phyloP scores from a whole-genome alignment of 2,329 filamentous ascomycete genomes.

The Biscogniauxia sp. region DNA sequence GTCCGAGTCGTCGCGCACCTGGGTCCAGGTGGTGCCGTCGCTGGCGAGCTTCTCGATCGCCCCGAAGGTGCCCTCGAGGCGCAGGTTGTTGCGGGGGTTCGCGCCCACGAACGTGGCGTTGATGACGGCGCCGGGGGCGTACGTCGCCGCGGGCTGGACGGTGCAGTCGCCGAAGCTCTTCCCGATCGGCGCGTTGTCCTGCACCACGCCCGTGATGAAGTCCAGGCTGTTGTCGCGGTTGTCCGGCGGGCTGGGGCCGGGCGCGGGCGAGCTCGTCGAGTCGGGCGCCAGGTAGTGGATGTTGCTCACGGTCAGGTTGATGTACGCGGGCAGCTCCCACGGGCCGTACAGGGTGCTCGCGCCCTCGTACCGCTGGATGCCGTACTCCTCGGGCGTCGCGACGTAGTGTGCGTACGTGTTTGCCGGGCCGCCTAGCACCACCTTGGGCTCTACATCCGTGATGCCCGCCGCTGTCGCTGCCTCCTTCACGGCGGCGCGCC shows the following conservation, averaged over 20 bases:
- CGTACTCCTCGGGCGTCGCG: conserved; percentile 75
- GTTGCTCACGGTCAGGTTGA: conserved; percentile 76
- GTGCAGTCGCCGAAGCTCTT: conserved; percentile 69
- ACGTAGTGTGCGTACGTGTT: conserved; percentile 89
- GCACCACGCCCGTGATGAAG: conserved; percentile 78
- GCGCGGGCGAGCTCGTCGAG: conserved; percentile 40
- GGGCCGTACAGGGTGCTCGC: conserved; percentile 86
- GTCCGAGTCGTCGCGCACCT: conserved; percentile 70
- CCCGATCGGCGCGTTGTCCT: conserved; percentile 65
- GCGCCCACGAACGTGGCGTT: conserved; percentile 75
- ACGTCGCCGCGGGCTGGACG: conserved; percentile 51
- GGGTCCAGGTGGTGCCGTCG: conserved; percentile 54
- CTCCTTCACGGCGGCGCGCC: conserved; percentile 68
- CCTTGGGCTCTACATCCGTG: conserved; percentile 54
- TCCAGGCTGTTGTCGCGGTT: conserved; percentile 72
- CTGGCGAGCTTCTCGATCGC: conserved; percentile 64
- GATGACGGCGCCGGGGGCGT: conserved; percentile 60
- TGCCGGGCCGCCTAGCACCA: conserved; percentile 81
- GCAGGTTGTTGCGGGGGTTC: conserved; percentile 86
- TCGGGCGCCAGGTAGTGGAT: conserved; percentile 62
- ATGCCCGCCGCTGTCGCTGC: conserved; percentile 46
- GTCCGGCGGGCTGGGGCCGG: conserved; percentile 70
- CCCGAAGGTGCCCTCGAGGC: conserved; percentile 73
- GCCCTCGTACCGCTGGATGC: conserved; percentile 89
- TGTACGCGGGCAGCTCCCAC: conserved; percentile 79